phyloP scores from a whole-genome alignment of 345 rosid species.

The Linum usitatissimum region DNA sequence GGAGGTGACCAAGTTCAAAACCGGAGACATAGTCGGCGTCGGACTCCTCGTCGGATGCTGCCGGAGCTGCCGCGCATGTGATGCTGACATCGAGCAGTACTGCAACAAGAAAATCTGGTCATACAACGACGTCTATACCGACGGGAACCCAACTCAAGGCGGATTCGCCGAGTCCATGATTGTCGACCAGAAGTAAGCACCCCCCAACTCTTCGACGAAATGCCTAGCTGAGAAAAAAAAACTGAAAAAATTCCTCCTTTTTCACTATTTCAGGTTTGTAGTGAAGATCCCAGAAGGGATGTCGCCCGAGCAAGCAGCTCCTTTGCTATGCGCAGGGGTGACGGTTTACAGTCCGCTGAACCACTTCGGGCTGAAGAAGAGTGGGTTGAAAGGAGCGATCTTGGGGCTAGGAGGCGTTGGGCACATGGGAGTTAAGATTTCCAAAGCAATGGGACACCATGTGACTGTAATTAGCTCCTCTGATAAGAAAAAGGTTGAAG shows the following conservation, averaged over 20 bases:
- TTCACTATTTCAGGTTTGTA: conserved; percentile 42
- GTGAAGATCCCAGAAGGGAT: conserved; percentile 83
- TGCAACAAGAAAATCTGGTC: conserved; percentile 51
- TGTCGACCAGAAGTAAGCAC: conserved; percentile 52
- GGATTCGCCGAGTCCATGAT: conserved; percentile 61
- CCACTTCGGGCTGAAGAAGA: conserved; percentile 60
- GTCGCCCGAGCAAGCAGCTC: conserved; percentile 81
- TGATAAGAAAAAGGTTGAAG: conserved; percentile 71
- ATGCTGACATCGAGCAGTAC: conserved; percentile 59
- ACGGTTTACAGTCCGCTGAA: conserved; percentile 80
- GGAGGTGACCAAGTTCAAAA: conserved; percentile 42
- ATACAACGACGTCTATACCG: conserved; percentile 50
- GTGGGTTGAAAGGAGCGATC: conserved; percentile 73
- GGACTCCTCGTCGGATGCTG: conserved; percentile 62
- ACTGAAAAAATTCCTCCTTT: not conserved
- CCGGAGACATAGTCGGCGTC: conserved; percentile 66
- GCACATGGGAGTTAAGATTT: conserved; percentile 93
- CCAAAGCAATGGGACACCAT: conserved; percentile 94
- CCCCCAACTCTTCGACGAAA: not conserved
- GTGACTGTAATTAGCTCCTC: conserved; percentile 93
- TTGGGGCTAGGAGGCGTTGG: conserved; percentile 96
- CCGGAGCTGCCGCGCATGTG: conserved; percentile 42
- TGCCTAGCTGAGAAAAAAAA: not conserved
- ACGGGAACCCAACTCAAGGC: conserved; percentile 72
- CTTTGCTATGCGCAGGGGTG: conserved; percentile 74